Conservation (phyloP, 78 protist genomes). For the Salpingoeca rosetta region DNA sequence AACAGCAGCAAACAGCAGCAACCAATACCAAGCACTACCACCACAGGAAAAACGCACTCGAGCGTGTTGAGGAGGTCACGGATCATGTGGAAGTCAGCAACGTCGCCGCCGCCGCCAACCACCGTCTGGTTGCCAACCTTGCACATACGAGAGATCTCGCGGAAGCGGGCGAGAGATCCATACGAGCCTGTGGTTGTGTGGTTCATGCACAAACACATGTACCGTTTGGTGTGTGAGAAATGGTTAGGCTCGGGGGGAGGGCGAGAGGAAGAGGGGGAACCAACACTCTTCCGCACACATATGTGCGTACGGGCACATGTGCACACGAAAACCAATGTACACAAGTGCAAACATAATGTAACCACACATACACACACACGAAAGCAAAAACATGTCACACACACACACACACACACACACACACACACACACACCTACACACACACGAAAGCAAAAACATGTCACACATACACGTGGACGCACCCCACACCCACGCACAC, state of each 20-base stretch:
- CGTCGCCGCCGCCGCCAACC: conserved; percentile 78
- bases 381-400: background rate
- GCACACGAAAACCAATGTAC: background rate
- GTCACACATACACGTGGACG: too few relatives aligned
- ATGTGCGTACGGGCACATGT: background rate
- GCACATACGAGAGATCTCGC: conserved; percentile 38
- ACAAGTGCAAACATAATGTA: background rate
- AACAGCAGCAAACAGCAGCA: too few relatives aligned
- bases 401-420: too few relatives aligned
- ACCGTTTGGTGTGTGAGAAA: too few relatives aligned
- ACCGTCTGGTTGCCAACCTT: conserved; percentile 41
- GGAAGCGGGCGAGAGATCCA: conserved; percentile 82
- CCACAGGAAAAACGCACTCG: conserved; percentile 30
- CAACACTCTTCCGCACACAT: too few relatives aligned
- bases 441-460: background rate
- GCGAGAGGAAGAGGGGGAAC: background rate
- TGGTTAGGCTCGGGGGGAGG: background rate
- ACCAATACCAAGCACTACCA: too few relatives aligned
- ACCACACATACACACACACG: background rate
- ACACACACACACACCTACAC: background rate
- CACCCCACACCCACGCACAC: too few relatives aligned
- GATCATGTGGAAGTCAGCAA: conserved; percentile 78
- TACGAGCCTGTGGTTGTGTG: conserved; percentile 43
- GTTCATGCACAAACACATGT: too few relatives aligned
- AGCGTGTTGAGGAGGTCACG: conserved; percentile 36